Percentiles rank a stretch among this genome's conserved stretches.
These are phyloP conservation scores for Trichoderma erinaceum DNA, from an alignment of 495 filamentous ascomycete genomes.

Conservation along the genomic window DNA sequence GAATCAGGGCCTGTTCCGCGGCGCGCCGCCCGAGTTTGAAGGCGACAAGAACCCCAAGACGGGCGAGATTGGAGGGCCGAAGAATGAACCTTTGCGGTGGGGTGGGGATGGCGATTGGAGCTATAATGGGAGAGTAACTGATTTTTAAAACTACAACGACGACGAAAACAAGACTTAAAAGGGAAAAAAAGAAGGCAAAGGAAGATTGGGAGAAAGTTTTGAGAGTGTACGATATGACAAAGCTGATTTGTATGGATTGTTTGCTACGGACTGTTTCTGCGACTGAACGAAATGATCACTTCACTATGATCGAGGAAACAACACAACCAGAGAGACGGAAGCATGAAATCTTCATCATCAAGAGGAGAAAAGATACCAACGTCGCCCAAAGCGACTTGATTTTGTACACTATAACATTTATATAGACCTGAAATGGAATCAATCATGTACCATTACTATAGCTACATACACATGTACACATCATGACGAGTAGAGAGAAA, in stretches of 20 bases:
- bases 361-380: neutral
- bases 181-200: neutral
- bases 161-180: too few relatives aligned
- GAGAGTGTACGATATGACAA: neutral
- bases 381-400: neutral
- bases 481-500: neutral
- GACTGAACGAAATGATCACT: too few relatives aligned
- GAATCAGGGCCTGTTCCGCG: constrained; percentile 38
- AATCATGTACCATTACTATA: constrained; percentile 4
- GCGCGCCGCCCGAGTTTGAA: constrained; percentile 86
- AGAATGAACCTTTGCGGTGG: constrained; percentile 95
- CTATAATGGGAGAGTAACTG: constrained; percentile 90
- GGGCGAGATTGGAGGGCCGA: constrained; percentile 93
- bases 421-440: neutral
- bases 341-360: neutral
- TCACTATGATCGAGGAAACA: too few relatives aligned
- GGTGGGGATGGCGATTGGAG: constrained; percentile 80
- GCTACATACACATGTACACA: neutral
- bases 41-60: constrained; percentile 90
- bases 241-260: neutral
- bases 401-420: neutral
- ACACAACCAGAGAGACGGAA: too few relatives aligned
- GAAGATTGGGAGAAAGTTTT: neutral
- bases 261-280: too few relatives aligned
- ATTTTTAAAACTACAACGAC: constrained; percentile 56